These are phyloP conservation scores for Phytophthora crassamura DNA, from an alignment of 352 stramenopile genomes.

Conservation along the genomic window DNA sequence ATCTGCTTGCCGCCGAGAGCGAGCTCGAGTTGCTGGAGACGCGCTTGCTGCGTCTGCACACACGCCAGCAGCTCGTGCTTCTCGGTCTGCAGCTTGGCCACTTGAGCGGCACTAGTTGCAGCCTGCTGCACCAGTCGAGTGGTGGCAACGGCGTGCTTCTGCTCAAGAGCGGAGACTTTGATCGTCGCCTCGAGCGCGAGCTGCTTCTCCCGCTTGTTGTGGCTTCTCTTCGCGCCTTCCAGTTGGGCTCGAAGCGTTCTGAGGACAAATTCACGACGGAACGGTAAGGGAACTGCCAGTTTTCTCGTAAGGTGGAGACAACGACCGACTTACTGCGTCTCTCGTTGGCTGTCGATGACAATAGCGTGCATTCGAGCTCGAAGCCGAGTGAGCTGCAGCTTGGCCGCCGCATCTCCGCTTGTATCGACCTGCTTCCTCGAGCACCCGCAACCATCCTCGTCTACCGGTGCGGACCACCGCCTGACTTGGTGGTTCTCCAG, in stretches of 20 bases:
- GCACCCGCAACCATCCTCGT: constrained; percentile 28
- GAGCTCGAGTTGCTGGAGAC: constrained; percentile 60
- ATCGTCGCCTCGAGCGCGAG: constrained; percentile 52
- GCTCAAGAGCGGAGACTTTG: constrained; percentile 53
- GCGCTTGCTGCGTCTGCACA: constrained; percentile 49
- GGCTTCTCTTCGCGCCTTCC: constrained; percentile 40
- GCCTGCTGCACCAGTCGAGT: constrained; percentile 49
- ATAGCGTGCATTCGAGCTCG: constrained; percentile 63
- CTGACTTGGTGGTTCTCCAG: constrained; percentile 32
- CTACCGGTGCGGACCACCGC: constrained; percentile 27
- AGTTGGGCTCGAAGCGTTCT: constrained; percentile 57
- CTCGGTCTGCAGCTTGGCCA: constrained; percentile 53
- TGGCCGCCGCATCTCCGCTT: constrained; percentile 35
- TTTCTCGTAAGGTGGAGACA: not conserved
- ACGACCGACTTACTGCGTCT: constrained; percentile 46
- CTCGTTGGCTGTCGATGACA: constrained; percentile 50
- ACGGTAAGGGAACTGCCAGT: constrained; percentile 19
- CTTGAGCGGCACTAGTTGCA: constrained; percentile 39
- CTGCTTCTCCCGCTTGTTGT: constrained; percentile 56
- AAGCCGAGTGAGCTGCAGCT: constrained; percentile 54
- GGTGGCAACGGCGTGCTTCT: constrained; percentile 52
- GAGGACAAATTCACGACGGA: constrained; percentile 1
- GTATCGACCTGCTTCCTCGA: constrained; percentile 31
- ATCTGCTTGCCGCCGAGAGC: constrained; percentile 52
- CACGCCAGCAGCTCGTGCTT: constrained; percentile 51